Conservation (phyloP, 176 grass and related monocot species). For the Zoysia pacifica region DNA sequence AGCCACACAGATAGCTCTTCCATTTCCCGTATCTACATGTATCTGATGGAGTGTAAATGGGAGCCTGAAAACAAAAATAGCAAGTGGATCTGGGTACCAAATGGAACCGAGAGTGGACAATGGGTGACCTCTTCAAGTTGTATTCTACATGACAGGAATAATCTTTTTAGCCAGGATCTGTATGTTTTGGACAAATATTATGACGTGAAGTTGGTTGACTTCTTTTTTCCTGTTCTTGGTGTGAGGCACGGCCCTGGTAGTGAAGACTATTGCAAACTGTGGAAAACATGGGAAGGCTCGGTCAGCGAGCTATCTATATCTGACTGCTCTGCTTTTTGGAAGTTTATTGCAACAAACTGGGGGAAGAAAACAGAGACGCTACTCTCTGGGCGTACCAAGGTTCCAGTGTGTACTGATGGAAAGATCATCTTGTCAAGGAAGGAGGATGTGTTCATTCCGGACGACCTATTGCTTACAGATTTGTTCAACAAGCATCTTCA, state of each 20-base stretch:
- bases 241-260: conserved; percentile 43
- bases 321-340: conserved; percentile 65
- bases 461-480: conserved; percentile 62
- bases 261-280: conserved; percentile 53
- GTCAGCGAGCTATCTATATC: not conserved
- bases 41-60: conserved; percentile 54
- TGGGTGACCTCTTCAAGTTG: conserved; percentile 56
- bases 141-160: conserved; percentile 48
- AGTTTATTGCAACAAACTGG: conserved; percentile 56
- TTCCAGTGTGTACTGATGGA: conserved; percentile 40
- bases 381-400: conserved; percentile 40
- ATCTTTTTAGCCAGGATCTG: conserved; percentile 49
- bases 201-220: conserved; percentile 37
- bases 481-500: conserved; percentile 48
- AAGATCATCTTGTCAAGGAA: conserved; percentile 50
- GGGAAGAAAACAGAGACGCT: conserved; percentile 16
- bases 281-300: conserved; percentile 59
- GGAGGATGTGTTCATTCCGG: conserved; percentile 59
- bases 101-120: conserved; percentile 23
- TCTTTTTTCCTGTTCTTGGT: conserved; percentile 45
- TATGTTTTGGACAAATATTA: conserved; percentile 65
- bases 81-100: conserved; percentile 71
- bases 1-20: conserved; percentile 42
- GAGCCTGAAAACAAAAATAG: conserved; percentile 4
- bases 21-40: conserved; percentile 62